Evolutionary conservation across 768 basidiomycete species (phyloP).

Genomic region (Xerocomus potaroensis): DNA sequence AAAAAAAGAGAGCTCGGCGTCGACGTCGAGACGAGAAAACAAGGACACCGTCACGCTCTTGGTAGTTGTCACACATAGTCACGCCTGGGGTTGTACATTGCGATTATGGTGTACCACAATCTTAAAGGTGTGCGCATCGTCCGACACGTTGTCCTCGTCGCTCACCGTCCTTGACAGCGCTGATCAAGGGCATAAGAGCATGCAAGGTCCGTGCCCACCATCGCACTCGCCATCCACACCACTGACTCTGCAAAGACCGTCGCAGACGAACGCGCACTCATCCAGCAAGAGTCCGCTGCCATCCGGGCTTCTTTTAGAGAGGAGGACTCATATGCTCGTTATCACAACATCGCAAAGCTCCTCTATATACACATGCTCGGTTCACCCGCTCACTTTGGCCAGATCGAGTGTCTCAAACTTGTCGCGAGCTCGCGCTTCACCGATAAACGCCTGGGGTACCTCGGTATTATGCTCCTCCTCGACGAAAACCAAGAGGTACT

Average conservation of each 20-base stretch:
- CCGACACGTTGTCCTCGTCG: not conserved
- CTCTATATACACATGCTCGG: conserved; percentile 99
- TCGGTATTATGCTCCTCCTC: conserved; percentile 95
- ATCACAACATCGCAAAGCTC: conserved; percentile 97
- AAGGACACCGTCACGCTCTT: conserved; percentile 15
- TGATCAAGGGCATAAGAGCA: conserved; percentile 96
- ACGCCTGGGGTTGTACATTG: conserved; percentile 11
- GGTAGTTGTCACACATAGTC: conserved; percentile 20
- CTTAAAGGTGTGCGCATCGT: conserved; percentile 59
- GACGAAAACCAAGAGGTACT: conserved; percentile 98
- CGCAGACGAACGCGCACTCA: conserved; percentile 95
- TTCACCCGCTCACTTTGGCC: conserved; percentile 97
- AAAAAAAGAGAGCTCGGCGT: conserved; percentile 15
- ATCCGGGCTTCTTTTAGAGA: conserved; percentile 96
- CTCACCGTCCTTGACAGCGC: conserved; percentile 49
- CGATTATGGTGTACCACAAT: conserved; percentile 75
- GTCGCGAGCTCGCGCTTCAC: conserved; percentile 93
- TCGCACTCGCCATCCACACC: conserved; percentile 10
- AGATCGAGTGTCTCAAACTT: conserved; percentile 94
- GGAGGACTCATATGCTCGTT: conserved; percentile 91
- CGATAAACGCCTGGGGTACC: conserved; percentile 93
- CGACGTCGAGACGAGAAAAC: conserved; percentile 18
- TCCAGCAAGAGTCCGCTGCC: conserved; percentile 95
- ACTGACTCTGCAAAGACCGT: conserved; percentile 63
- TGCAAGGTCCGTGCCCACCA: conserved; percentile 69